Evolutionary conservation across 352 stramenopile species (phyloP), one percentile per base, ranked within the genome.

Genomic region (Thalassiosira oceanica): DNA sequence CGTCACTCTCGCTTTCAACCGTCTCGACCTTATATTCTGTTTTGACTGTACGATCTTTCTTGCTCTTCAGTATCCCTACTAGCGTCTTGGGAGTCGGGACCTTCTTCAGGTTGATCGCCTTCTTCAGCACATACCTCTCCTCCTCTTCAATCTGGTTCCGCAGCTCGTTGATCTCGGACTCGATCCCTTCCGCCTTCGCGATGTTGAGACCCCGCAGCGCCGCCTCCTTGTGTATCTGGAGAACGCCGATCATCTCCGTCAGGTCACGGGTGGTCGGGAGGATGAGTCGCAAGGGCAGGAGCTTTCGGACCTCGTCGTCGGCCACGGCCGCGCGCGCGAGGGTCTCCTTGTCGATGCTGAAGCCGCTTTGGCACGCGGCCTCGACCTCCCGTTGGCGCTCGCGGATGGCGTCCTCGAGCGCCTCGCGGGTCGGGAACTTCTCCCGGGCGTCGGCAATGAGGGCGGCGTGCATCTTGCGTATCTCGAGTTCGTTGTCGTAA

Each of bases 211-310:
- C 37, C 2, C 58, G 51, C 4, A 74, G 29, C 3, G 70, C 62
- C 53, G 31, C 56, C 42, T 80, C 70, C 35, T 74, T 80, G 39
- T 80, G 61, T 13, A 49, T 36, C 64, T 80, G 61, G 13, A 80
- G 62, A 1, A 74, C 56, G 16, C 4, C 18, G 16, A 72, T 37
- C 70, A 80, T 74, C 54, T 80, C 70, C 24, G 11, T 57, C 13
- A 80, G 31, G 28, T 80, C 70, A 3, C 43, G 36, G 20, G 31
- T 23, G 7, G 70, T 67, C 15, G 61, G 70, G 8, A 80, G 61
- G 39, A 74, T 67, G 2, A 80, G 49, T n/a, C 70, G 70, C 46
- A 74, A 35, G 42, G 70, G 70, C 10, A 80, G 53, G 10, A 74
- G 56, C 39, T 58, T 74, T 36, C 70, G 70, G 4, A 74, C 45